Conservation (phyloP, 352 stramenopile species). For the Phytophthora palmivora region DNA sequence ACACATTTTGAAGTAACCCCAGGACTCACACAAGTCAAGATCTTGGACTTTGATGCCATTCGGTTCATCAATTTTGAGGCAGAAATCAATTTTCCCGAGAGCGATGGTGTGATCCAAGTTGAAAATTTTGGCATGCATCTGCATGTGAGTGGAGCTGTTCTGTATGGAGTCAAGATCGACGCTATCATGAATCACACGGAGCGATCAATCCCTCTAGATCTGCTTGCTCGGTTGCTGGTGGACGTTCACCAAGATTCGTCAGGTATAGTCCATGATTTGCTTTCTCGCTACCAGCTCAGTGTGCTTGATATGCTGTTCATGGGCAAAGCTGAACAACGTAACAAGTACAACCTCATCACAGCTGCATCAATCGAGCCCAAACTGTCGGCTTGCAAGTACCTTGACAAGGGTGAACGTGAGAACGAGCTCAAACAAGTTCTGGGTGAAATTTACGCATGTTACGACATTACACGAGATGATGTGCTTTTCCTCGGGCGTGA, state of each 20-base stretch:
- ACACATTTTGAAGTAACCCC: constrained; percentile 91
- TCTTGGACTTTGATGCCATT: constrained; percentile 97
- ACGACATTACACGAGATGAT: constrained; percentile 97
- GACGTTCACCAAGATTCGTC: constrained; percentile 97
- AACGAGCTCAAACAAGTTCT: constrained; percentile 98
- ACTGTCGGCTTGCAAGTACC: constrained; percentile 96
- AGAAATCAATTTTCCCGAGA: constrained; percentile 96
- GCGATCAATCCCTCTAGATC: constrained; percentile 95
- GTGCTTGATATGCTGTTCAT: constrained; percentile 97
- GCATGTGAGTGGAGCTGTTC: constrained; percentile 70
- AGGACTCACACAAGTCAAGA: constrained; percentile 96
- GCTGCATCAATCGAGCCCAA: constrained; percentile 96
- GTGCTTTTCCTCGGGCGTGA: constrained; percentile 95
- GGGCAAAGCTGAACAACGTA: constrained; percentile 92
- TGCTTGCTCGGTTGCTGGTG: constrained; percentile 95
- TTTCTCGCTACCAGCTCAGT: constrained; percentile 96
- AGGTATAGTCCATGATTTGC: constrained; percentile 94
- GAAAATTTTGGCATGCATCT: constrained; percentile 96
- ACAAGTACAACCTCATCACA: constrained; percentile 99
- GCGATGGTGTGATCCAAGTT: constrained; percentile 94
- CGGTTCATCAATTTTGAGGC: constrained; percentile 99
- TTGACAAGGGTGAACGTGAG: constrained; percentile 97
- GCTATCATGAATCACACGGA: constrained; percentile 97
- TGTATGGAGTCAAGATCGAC: constrained; percentile 93
- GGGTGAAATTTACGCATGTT: constrained; percentile 95